phyloP scores from a whole-genome alignment of 140 eudicot species.

The Oenanthe javanica region DNA sequence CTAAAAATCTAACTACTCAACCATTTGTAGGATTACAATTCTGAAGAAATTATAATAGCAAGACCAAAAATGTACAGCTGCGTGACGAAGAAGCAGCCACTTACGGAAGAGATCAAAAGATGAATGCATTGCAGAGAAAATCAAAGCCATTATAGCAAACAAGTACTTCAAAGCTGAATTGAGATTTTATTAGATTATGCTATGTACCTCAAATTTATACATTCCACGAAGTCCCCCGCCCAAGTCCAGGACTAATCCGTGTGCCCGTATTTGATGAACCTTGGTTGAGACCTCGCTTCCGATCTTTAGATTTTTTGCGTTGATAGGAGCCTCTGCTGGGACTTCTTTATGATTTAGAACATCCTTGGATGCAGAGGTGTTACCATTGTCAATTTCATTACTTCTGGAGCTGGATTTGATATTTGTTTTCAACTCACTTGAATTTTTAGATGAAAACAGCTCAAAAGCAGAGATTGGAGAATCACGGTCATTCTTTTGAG shows the following conservation, averaged over 20 bases:
- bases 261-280: slow-evolving; percentile 76
- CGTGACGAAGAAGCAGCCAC: neutral
- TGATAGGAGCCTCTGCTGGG: slow-evolving; percentile 20
- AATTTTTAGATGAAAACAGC: slow-evolving; percentile 7
- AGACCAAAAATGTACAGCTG: neutral
- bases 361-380: slow-evolving; percentile 7
- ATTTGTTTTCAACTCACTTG: slow-evolving; percentile 4
- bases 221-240: slow-evolving; percentile 85
- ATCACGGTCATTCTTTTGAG: slow-evolving; percentile 7
- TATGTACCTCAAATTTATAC: slow-evolving; percentile 68
- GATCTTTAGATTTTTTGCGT: slow-evolving; percentile 58
- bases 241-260: slow-evolving; percentile 75
- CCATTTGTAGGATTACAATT: neutral
- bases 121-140: neutral
- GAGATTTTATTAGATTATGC: neutral
- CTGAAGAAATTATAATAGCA: neutral
- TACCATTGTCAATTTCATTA: slow-evolving; percentile 1
- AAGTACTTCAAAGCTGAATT: neutral
- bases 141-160: neutral
- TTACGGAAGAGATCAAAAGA: neutral
- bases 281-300: slow-evolving; percentile 61
- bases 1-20: neutral
- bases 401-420: neutral
- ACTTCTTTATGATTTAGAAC: neutral
- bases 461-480: slow-evolving; percentile 13